Base-by-base conservation (phyloP, 352 stramenopile genomes). In the Phytopythium cucurbitacearum region DNA sequence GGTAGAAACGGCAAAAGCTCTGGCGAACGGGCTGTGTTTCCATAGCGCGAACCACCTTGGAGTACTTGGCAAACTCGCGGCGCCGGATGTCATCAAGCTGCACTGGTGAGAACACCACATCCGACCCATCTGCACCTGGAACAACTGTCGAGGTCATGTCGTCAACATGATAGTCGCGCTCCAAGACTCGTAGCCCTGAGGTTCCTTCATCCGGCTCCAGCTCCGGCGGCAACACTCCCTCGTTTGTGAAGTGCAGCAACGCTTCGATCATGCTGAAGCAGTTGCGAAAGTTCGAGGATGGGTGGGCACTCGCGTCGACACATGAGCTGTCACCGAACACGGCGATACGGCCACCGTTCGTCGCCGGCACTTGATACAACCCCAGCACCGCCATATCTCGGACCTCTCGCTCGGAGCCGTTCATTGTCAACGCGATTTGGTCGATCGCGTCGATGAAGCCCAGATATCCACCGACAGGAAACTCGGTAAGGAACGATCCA, bases 271-370 rank as follows among this genome's bases (percentile, higher is more conserved):
- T 87, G 13, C 53, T 50, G 34, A 89, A 89, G 54, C 80, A 91
- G 44, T 87, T 56, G 4, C 57, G 62, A 53, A 85, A 84, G 53
- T 64, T 68, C 7, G 62, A 40, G 38, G 59, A 36, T 36, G 59
- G 55, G 38, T 89, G 74, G 5, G 76, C 76, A 34, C 72, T 86
- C 5, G 77, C 71, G 38, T 92, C 82, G 12, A 92, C 60, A 51
- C 79, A 92, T 13, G 79, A 84, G 11, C 67, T 85, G 56, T 92
- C 82, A 8, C 82, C 82, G 50, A 85, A 90, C 16, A 89, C 79
- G 8, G 79, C 80, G 13, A 92, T 89, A 9, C 82, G 79, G 38
- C 82, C 82, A 4, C 79, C 79, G 51, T 78, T 67, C 9, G 53
- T 48, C 12, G 77, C 79, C 2, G 80, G 78, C 12, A 91, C 65